Conservation (phyloP, 768 basidiomycete genomes). For the Psilocybe tampanensis region DNA sequence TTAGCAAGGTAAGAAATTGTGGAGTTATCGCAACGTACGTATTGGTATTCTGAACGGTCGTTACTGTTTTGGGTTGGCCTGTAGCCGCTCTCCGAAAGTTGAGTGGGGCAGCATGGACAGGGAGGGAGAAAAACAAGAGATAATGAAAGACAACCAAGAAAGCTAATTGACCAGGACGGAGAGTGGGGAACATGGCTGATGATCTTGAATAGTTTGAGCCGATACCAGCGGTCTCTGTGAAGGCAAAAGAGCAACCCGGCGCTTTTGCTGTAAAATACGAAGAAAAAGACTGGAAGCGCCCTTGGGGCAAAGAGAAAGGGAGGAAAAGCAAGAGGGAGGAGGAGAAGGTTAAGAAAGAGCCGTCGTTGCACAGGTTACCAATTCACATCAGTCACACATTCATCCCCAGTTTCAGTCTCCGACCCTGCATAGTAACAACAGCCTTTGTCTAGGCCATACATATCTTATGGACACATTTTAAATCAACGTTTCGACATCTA, state of each 20-base stretch:
- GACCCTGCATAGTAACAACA: constrained; percentile 13
- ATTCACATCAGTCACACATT: constrained; percentile 19
- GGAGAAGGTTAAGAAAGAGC: constrained; percentile 13
- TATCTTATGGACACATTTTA: background rate
- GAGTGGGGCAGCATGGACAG: constrained; percentile 40
- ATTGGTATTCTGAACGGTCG: constrained; percentile 43
- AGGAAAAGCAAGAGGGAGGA: constrained; percentile 23
- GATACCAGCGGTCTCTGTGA: constrained; percentile 52
- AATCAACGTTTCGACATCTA: no score
- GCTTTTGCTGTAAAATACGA: constrained; percentile 25
- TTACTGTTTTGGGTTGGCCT: constrained; percentile 38
- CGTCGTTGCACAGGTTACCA: constrained; percentile 10
- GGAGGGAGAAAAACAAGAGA: constrained; percentile 34
- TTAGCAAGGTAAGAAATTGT: constrained; percentile 8
- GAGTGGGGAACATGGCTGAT: constrained; percentile 40
- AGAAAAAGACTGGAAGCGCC: constrained; percentile 50
- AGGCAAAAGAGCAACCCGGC: constrained; percentile 33
- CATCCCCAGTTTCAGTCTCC: constrained; percentile 18
- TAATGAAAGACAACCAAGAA: constrained; percentile 41
- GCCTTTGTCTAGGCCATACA: constrained; percentile 2
- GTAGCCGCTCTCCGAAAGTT: constrained; percentile 32
- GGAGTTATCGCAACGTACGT: constrained; percentile 41
- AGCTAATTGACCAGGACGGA: constrained; percentile 30
- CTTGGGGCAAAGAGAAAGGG: constrained; percentile 37
- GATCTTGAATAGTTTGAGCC: constrained; percentile 37